Base-by-base conservation (phyloP, 2,329 filamentous ascomycete species). In the Apiospora sp. region DNA sequence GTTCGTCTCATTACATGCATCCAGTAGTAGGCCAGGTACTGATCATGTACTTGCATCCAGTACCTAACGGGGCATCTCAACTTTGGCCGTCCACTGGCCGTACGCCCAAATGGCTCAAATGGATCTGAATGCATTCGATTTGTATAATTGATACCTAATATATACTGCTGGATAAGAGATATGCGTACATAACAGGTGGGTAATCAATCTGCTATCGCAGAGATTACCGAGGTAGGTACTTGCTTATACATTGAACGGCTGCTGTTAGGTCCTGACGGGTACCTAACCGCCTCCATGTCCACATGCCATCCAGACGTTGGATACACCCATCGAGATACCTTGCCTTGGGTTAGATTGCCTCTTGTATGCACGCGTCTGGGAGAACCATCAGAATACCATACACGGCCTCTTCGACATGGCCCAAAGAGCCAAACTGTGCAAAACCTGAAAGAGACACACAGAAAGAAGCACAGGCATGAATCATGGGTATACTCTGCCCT, bases 141-240 rank as follows among this genome's bases (percentile, higher is more conserved):
- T 64, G 58, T 64, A 64, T 64, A 64, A 64, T 64, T 14, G 58
- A 41, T 41, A 64, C 58, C 58, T 64, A 64, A 64, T 64, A 64
- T 41, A n/a, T 64, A 64, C 34, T 30, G 51, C 14, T 30, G 34
- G 58, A 64, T 64, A 64, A 41, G 58, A 64, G 30, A 37, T 64
- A 64, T 64, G 19, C 22, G 58, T 64, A 64, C 30, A 64, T n/a
- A 64, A 64, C 58, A n/a, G 58, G 58, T 41, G 58, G 58, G 58
- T 41, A 64, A 41, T 41, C 19, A 64, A 22, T 37, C 34, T 41
- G 58, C 58, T 64, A 64, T 34, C 30, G 37, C 34, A 61, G 34
- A 64, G 58, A 64, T 41, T 64, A 41, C 58, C 58, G 58, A 64
- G 58, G 58, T 41, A 41, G 58, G 54, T 58, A 58, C 51, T 58